These are phyloP conservation scores for Metarhizium brunneum DNA, from an alignment of 2,329 filamentous ascomycete species.

Conservation along the genomic window DNA sequence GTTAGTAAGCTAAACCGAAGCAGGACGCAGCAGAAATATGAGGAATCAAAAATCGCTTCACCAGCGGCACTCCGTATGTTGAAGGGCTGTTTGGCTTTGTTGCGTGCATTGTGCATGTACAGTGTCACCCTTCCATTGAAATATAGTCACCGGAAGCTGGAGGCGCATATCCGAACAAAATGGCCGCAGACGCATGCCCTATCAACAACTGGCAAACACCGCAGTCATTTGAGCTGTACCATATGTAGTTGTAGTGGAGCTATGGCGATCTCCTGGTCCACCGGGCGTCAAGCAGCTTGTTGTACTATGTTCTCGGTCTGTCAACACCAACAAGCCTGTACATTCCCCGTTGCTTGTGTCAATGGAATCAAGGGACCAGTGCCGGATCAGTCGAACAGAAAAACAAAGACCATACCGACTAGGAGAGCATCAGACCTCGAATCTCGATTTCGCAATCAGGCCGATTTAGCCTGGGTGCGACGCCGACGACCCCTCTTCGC, in stretches of 20 bases:
- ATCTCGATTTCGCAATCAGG: neutral
- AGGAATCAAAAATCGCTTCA: too few relatives aligned
- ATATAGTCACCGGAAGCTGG: neutral
- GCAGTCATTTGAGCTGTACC: neutral
- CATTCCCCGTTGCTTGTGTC: too few relatives aligned
- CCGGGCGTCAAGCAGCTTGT: neutral
- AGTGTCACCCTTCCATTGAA: neutral
- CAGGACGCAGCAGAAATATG: too few relatives aligned
- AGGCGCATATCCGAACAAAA: neutral
- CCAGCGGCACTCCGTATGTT: too few relatives aligned
- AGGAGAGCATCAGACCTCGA: neutral
- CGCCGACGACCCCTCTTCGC: neutral
- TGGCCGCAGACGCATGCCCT: neutral
- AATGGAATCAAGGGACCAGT: neutral
- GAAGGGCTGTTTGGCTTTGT: too few relatives aligned
- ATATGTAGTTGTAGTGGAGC: neutral
- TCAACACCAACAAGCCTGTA: too few relatives aligned
- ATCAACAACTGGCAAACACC: neutral
- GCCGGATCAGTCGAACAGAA: neutral
- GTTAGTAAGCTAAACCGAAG: neutral
- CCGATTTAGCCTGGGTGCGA: neutral
- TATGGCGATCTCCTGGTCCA: neutral
- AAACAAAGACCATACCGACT: neutral
- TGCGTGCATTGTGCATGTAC: too few relatives aligned
- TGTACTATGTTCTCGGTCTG: neutral